Percentiles rank a stretch among this genome's conserved stretches.
phyloP scores from a whole-genome alignment of 1,284 basidiomycete species.

The Neonothopanus nambi region DNA sequence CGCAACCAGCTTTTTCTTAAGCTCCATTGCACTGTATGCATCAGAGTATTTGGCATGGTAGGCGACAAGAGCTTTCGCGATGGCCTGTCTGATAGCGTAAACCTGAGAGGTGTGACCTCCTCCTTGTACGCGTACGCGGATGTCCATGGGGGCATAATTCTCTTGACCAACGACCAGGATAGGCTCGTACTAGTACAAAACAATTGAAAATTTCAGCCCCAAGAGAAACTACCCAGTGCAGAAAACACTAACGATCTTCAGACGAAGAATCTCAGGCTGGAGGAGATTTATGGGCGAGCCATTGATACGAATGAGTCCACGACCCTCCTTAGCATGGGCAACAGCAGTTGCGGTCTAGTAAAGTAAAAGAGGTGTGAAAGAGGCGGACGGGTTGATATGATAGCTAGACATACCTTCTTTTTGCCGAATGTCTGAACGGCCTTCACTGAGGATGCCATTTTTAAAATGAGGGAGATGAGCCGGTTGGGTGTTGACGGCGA shows the following conservation, averaged over 20 bases:
- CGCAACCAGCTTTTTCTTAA: conserved; percentile 95
- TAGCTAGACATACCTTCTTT: conserved; percentile 80
- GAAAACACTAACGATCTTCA: conserved; percentile 67
- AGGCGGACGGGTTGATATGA: conserved; percentile 1
- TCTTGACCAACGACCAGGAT: conserved; percentile 89
- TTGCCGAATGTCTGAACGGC: conserved; percentile 98
- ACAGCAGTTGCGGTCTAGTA: conserved; percentile 92
- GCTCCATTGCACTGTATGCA: conserved; percentile 93
- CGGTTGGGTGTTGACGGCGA: conserved; percentile 12
- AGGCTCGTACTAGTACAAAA: conserved; percentile 71
- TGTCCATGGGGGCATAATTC: conserved; percentile 84
- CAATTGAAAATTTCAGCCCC: no score
- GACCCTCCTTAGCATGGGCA: conserved; percentile 95
- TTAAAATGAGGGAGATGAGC: conserved; percentile 26
- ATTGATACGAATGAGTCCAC: conserved; percentile 97
- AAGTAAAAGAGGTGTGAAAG: conserved; percentile 6
- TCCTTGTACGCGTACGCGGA: conserved; percentile 98
- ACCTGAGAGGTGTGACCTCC: conserved; percentile 99
- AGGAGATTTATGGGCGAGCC: conserved; percentile 95
- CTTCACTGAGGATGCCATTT: conserved; percentile 77
- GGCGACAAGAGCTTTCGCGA: conserved; percentile 96
- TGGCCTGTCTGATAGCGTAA: conserved; percentile 99
- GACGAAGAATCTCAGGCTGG: conserved; percentile 92
- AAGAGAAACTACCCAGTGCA: no score
- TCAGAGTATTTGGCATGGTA: conserved; percentile 99